A percentile compares a stretch with the other conserved stretches of the same genome.
Evolutionary conservation across 768 basidiomycete genomes (phyloP).

Genomic region (Podaxis sp.): DNA sequence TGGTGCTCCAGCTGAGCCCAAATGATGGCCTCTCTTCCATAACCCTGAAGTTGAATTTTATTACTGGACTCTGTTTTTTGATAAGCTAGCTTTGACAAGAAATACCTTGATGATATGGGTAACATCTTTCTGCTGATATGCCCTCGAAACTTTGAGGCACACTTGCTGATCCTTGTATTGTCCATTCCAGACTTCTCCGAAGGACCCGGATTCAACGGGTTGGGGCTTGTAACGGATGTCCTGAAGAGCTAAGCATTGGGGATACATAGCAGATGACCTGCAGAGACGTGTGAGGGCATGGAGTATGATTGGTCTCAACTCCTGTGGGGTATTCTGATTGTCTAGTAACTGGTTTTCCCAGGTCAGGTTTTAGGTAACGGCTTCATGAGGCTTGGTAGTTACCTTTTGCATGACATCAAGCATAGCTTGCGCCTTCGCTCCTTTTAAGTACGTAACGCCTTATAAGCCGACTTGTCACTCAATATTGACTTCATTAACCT

Average conservation of each 20-base stretch:
- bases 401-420: not conserved
- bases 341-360: not conserved
- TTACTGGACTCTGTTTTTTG: not conserved
- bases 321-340: not conserved
- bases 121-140: slow-evolving; percentile 22
- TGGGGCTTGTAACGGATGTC: not conserved
- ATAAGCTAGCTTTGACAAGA: not conserved
- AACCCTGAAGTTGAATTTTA: not conserved
- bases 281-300: not conserved
- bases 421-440: not conserved
- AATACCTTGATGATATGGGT: slow-evolving; percentile 22
- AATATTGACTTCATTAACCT: not conserved
- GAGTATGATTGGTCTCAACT: not conserved
- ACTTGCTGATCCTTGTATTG: slow-evolving; percentile 1
- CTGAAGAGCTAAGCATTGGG: slow-evolving; percentile 2
- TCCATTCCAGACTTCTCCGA: slow-evolving; percentile 11
- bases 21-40: slow-evolving; percentile 13
- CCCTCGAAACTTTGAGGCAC: slow-evolving; percentile 11
- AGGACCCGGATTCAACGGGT: not conserved
- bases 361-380: not conserved
- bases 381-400: too few species aligned
- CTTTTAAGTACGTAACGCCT: not conserved
- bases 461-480: not conserved
- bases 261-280: slow-evolving; percentile 2
- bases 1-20: slow-evolving; percentile 16